Evolutionary conservation across 441 rosid genomes (phyloP), one percentile per base, ranked within the genome.

Genomic region (Breynia disticha): DNA sequence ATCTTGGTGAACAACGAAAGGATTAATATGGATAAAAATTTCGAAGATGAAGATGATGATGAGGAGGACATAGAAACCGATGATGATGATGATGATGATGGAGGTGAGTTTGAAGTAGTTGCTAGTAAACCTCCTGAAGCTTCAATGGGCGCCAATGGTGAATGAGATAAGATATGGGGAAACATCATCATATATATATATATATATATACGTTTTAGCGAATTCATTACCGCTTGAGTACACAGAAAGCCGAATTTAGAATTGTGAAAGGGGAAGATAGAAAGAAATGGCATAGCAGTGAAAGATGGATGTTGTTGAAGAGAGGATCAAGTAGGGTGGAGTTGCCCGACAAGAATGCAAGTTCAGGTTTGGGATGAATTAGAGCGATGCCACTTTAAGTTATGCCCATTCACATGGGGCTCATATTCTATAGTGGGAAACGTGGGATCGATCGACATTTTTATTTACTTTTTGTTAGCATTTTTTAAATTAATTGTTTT

Each of bases 21-120:
- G 46, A 76, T 78, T 3, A 65, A 32, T 9, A 17, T 39, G 17
- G 67, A 65, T 35, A 59, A 68, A 9, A 63, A 65, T 18, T 66
- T 67, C 13, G 83, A 74, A 15, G 65, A 61, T 0, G 48, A 62
- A 1, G 55, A 59, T 58, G 61, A 16, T 3, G 76, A 62, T 11
- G 88, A 67, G 22, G 77, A 68, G 44, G 79, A 72, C 12, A 74
- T 74, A 2, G 73, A 19, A 1, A 71, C 68, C 4, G 79, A 67
- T 3, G 82, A 66, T 19, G 70, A 65, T 41, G 75, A 70, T 38
- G 64, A 62, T 32, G 64, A 66, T 19, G 69, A 35, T 9, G 76
- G 53, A 22, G 60, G 55, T 46, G 81, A 60, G 37, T 81, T 70
- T 46, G 82, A 81, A 70, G 60, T 78, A 2, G 80, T 70, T 43